Percentiles rank a stretch among this genome's conserved stretches.
These are phyloP conservation scores for Pythium biforme DNA, from an alignment of 352 stramenopile genomes.

Conservation along the genomic window DNA sequence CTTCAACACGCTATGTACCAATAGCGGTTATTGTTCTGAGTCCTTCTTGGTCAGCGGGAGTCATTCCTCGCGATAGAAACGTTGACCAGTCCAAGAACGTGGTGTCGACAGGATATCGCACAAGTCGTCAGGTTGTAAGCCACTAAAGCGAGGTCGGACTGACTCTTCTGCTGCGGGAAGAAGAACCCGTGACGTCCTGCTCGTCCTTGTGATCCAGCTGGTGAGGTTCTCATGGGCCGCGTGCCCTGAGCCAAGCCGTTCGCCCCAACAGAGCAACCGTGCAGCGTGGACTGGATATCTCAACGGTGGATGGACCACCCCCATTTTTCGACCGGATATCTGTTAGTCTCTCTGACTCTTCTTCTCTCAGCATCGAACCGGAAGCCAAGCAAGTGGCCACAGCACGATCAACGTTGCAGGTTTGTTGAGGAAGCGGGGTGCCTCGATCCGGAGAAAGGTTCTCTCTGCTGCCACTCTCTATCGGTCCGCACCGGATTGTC, in stretches of 20 bases:
- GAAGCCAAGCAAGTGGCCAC: not conserved
- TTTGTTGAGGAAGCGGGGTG: not conserved
- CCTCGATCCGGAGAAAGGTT: not conserved
- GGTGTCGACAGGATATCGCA: no score
- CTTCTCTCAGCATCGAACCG: no score
- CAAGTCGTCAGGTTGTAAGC: not conserved
- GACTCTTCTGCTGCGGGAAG: constrained; percentile 8
- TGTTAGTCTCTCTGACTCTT: constrained; percentile 4
- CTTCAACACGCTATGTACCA: constrained; percentile 8
- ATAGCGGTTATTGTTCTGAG: constrained; percentile 11
- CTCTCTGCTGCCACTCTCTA: not conserved
- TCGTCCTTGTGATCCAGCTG: constrained; percentile 11
- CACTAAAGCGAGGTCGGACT: constrained; percentile 13
- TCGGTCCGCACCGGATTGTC: not conserved
- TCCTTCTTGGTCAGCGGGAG: not conserved
- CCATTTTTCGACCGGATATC: not conserved
- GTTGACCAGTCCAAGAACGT: not conserved
- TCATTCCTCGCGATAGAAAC: constrained; percentile 1
- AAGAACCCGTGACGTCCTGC: not conserved
- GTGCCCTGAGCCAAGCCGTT: not conserved
- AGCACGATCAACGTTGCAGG: not conserved
- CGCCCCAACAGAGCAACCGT: not conserved
- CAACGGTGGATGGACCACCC: not conserved
- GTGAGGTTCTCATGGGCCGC: not conserved
- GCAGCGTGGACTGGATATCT: not conserved